These are phyloP conservation scores for Fraxinus dipetala DNA, from an alignment of 305 asterid species.

Conservation along the genomic window DNA sequence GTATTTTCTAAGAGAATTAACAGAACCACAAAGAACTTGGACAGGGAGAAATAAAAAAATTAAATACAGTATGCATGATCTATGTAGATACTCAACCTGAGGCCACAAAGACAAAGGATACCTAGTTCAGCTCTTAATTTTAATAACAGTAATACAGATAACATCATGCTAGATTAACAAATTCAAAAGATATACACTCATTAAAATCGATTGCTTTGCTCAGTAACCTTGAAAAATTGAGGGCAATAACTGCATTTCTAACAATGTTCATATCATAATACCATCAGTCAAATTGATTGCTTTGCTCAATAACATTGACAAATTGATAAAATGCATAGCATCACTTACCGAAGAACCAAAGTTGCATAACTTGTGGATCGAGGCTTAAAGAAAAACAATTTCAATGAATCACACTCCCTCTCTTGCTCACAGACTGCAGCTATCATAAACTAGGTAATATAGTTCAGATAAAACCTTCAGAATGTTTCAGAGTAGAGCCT, in stretches of 20 bases:
- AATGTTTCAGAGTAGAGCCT: not conserved
- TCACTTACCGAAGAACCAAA: not conserved
- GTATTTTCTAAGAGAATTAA: not conserved
- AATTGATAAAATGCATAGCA: not conserved
- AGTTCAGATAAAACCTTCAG: not conserved
- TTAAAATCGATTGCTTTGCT: not conserved
- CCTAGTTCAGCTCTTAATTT: not conserved
- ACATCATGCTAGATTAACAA: not conserved
- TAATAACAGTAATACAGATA: not conserved
- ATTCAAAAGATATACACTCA: not conserved
- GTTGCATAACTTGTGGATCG: not conserved
- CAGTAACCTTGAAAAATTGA: not conserved
- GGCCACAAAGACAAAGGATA: not conserved
- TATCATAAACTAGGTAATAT: not conserved
- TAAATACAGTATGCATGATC: not conserved
- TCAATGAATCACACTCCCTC: not conserved
- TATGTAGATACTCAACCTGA: not conserved
- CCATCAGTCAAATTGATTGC: not conserved
- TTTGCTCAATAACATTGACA: not conserved
- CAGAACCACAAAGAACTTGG: not conserved
- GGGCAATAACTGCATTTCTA: not conserved
- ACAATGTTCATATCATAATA: not conserved
- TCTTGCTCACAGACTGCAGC: not conserved
- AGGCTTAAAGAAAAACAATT: not conserved
- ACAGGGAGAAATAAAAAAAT: no score